Evolutionary conservation across 768 basidiomycete genomes (phyloP), one percentile per base, ranked within the genome.

Genomic region (Psilocybe sp.): DNA sequence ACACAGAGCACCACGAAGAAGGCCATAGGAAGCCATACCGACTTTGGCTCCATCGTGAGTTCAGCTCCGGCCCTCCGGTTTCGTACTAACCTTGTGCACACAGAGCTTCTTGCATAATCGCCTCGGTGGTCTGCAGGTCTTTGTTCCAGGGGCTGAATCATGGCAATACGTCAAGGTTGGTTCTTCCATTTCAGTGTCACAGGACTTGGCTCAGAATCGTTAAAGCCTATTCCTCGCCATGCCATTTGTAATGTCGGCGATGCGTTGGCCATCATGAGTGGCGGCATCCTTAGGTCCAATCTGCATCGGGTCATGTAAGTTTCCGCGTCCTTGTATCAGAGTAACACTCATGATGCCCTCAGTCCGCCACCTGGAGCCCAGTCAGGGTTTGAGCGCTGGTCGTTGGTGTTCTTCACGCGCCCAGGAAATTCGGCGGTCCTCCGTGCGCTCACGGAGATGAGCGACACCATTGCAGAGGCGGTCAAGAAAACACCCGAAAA

Each of bases 91-190:
- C 67, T 51, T 69, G 40, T 44, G 42, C 23, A 67, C 4, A 8
- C 50, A 84, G 79, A 82, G 83, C 0, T 81, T 87, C 69, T 67
- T 89, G 49, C 83, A 87, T 57, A 88, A 87, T 60, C 75, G 74
- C 1, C 75, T 87, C 0, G 86, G 87, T 3, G 87, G 87, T 0
- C 68, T 89, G 3, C 87, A 88, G 52, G 85, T 88, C 0, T 69
- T 86, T 41, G 75, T 77, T 1, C 85, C 84, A 1, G 83, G 80
- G 12, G 60, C 74, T 5, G 77, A 82, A 19, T 63, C 75, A 16
- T 89, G 87, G 87, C 79, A 80, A 60, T 88, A 87, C 54, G 70
- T 88, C 56, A 80, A 77, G 74, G 85, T 84, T 2, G 8, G 36
- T 39, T 34, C 10, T 23, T 32, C 12, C 23, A 9, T 8, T 13